Base-by-base conservation (phyloP, 2,329 filamentous ascomycete species). In the Nectriaceae sp. region DNA sequence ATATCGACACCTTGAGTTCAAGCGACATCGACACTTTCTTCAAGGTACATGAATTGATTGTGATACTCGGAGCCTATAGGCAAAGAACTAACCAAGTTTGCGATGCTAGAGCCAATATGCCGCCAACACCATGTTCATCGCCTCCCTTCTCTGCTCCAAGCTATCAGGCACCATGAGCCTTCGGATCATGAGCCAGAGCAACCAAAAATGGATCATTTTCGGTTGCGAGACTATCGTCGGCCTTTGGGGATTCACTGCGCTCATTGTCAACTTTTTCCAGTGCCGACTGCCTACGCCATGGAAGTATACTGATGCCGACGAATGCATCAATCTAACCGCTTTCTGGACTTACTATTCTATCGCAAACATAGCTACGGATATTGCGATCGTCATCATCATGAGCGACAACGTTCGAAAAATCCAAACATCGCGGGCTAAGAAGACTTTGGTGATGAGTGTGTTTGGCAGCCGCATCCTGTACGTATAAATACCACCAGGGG, bases 391-490 rank as follows among this genome's bases (percentile, higher is more conserved):
- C 3, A 43, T 61, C 0, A 45, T 67, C 4, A 65, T 65, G 61
- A 46, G 50, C 0, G 60, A 65, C 4, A 65, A 61, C 20, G 60
- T 64, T 2, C 39, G 57, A 15, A 63, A 56, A 40, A 65, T 66
- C 24, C 62, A 65, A 11, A 65, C 63, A 0, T 59, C 61, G 0
- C 55, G 48, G 53, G 50, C 53, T 1, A 66, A 66, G 40, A 65
- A 61, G 52, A 45, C 49, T 0, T 26, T 66, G 6, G 64, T 66
- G 2, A 65, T 66, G 21, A 43, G 54, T 5, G 64, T 66, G 4
- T 66, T 66, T 31, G 64, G 64, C 0, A 63, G 64, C 26, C 59
- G 64, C 42, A 62, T 65, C 4, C 43, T 66, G 64, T 65, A 52
- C 26, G 61, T 62, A 21, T 19, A 4, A 16, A 5, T 22, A 10